Evolutionary conservation across 2,329 filamentous ascomycete genomes (phyloP).

Genomic region (Claviceps sp.): DNA sequence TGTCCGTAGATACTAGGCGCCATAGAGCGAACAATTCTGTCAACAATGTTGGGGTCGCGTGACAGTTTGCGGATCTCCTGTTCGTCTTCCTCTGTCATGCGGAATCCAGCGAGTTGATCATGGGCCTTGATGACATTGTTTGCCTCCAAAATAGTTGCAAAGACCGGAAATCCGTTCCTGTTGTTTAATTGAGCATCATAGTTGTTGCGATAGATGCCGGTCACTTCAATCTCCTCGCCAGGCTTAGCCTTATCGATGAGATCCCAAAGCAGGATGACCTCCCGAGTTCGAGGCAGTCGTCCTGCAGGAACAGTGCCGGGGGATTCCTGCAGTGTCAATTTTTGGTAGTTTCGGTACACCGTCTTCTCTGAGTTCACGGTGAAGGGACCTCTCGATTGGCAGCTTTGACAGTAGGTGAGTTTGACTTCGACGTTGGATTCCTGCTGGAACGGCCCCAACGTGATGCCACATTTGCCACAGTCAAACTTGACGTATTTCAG

Average conservation of each 20-base stretch:
- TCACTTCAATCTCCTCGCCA: constrained; percentile 94
- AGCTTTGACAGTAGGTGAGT: constrained; percentile 91
- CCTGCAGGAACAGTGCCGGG: constrained; percentile 93
- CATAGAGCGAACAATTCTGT: constrained; percentile 85
- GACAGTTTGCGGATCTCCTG: constrained; percentile 78
- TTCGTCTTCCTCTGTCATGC: constrained; percentile 89
- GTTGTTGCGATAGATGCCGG: constrained; percentile 94
- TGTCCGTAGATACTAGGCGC: constrained; percentile 97
- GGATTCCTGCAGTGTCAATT: constrained; percentile 90
- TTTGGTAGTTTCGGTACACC: constrained; percentile 97
- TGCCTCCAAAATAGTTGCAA: constrained; percentile 92
- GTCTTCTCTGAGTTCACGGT: constrained; percentile 95
- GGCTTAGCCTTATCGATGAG: constrained; percentile 94
- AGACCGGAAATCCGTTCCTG: constrained; percentile 96
- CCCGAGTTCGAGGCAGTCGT: constrained; percentile 80
- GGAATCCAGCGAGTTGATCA: constrained; percentile 92
- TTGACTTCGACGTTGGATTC: constrained; percentile 95
- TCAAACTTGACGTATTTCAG: constrained; percentile 98
- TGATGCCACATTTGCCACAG: constrained; percentile 83
- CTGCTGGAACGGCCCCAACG: constrained; percentile 90
- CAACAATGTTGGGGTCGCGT: constrained; percentile 78
- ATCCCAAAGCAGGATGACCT: constrained; percentile 93
- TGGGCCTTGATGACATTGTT: constrained; percentile 96
- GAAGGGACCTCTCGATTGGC: constrained; percentile 89
- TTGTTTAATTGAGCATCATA: constrained; percentile 97